These are phyloP conservation scores for Trichophyton schoenleinii DNA, from an alignment of 2,329 filamentous ascomycete genomes.

Conservation along the genomic window DNA sequence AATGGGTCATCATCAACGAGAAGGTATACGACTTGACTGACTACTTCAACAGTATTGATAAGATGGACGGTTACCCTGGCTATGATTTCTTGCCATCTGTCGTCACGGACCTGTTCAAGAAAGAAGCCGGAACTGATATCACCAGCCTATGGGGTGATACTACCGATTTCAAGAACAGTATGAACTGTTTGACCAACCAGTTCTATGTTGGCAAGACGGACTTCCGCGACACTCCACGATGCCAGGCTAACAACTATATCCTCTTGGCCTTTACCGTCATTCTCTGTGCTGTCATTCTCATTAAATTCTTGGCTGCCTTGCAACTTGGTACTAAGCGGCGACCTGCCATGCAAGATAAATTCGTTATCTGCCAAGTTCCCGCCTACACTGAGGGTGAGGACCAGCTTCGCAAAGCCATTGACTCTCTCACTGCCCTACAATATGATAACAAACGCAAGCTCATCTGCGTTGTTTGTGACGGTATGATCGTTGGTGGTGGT, in stretches of 20 bases:
- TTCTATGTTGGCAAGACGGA: constrained; percentile 77
- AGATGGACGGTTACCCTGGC: constrained; percentile 39
- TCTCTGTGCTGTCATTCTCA: constrained; percentile 61
- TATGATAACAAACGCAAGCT: constrained; percentile 99
- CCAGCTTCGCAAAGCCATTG: constrained; percentile 78
- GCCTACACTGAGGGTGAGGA: constrained; percentile 98
- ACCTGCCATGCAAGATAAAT: constrained; percentile 88
- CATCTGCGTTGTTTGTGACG: constrained; percentile 91
- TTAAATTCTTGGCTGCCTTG: constrained; percentile 86
- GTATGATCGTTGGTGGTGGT: constrained; percentile 88
- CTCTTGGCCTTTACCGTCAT: constrained; percentile 77
- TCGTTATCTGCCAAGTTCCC: constrained; percentile 95
- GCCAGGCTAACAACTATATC: constrained; percentile 83
- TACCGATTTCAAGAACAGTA: constrained; percentile 48
- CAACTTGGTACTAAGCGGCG: constrained; percentile 87
- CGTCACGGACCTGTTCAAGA: constrained; percentile 55
- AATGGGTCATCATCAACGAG: constrained; percentile 68
- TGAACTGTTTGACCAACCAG: constrained; percentile 68
- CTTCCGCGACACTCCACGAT: constrained; percentile 64
- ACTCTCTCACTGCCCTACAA: constrained; percentile 84
- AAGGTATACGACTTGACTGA: constrained; percentile 81
- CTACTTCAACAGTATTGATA: constrained; percentile 67
- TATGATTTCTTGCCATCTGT: constrained; percentile 63
- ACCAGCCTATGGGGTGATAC: constrained; percentile 49
- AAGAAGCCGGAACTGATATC: constrained; percentile 70